These are phyloP conservation scores for Penicillium steckii DNA, from an alignment of 495 filamentous ascomycete genomes.

Conservation along the genomic window DNA sequence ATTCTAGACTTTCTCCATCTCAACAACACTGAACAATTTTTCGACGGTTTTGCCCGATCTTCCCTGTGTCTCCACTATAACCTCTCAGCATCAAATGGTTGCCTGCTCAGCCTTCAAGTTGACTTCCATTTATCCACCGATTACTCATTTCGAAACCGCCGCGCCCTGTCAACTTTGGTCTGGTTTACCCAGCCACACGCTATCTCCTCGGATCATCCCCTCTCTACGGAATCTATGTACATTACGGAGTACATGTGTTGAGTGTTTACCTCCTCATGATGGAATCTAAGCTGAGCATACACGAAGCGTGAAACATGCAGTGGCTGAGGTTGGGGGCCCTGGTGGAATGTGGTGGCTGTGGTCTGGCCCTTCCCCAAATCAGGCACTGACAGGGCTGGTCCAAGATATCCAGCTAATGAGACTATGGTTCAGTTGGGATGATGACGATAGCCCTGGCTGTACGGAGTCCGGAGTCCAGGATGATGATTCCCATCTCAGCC, in stretches of 20 bases:
- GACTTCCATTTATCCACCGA: not conserved
- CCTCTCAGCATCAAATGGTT: not conserved
- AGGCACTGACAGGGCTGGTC: not conserved
- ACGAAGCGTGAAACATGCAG: slow-evolving; percentile 3
- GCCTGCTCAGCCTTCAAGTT: slow-evolving; percentile 2
- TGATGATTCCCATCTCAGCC: no score
- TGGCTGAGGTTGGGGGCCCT: slow-evolving; percentile 3
- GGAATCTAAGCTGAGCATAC: not conserved
- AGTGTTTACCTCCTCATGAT: not conserved
- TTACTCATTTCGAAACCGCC: slow-evolving; percentile 12
- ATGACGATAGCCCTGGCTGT: no score
- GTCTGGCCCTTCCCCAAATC: not conserved
- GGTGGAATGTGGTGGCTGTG: slow-evolving; percentile 2
- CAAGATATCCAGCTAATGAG: no score
- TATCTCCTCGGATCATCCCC: no score
- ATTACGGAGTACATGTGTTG: not conserved
- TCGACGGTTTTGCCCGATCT: not conserved
- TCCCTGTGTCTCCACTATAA: not conserved
- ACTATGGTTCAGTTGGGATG: no score
- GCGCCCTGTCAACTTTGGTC: not conserved
- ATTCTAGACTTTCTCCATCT: not conserved
- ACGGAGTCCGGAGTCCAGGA: no score
- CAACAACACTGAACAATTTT: not conserved
- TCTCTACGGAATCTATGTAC: no score
- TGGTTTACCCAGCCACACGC: not conserved